Percentiles rank a stretch among this genome's conserved stretches.
These are phyloP conservation scores for Immersiella caudata DNA, from an alignment of 495 filamentous ascomycete genomes.

Conservation along the genomic window DNA sequence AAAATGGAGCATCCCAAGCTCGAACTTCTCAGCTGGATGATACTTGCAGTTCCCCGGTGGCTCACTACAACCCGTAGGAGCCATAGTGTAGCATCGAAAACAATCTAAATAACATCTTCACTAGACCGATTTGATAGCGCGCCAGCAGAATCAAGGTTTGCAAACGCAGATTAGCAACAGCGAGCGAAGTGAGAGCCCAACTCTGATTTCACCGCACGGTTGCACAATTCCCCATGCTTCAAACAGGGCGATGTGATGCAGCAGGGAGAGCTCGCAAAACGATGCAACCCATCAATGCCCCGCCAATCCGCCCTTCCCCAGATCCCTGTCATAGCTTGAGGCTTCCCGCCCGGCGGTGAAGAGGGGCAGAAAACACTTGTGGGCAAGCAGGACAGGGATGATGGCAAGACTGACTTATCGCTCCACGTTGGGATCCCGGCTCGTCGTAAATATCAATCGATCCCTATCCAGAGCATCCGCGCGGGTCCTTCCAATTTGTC, in stretches of 20 bases:
- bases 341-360: not conserved
- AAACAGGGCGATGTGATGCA: not conserved
- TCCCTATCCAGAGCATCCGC: not conserved
- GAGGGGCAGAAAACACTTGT: not conserved
- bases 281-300: not conserved
- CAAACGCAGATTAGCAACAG: not conserved
- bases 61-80: too few relatives aligned
- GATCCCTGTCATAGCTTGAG: not conserved
- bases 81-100: not conserved
- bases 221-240: not conserved
- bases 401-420: slow-evolving; percentile 1
- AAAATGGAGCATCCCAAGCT: too few relatives aligned
- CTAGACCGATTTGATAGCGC: not conserved
- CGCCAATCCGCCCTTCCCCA: not conserved
- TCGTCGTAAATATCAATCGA: slow-evolving; percentile 6
- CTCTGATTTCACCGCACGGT: not conserved
- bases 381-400: not conserved
- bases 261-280: not conserved
- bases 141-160: not conserved
- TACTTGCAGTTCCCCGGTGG: too few relatives aligned
- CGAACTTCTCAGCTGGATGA: too few relatives aligned
- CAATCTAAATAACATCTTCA: not conserved
- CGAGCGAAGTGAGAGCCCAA: not conserved
- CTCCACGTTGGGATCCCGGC: slow-evolving; percentile 9
- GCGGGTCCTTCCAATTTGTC: not conserved